These are phyloP conservation scores for Flaveria bidentis DNA, from an alignment of 129 eudicot species.

Conservation along the genomic window DNA sequence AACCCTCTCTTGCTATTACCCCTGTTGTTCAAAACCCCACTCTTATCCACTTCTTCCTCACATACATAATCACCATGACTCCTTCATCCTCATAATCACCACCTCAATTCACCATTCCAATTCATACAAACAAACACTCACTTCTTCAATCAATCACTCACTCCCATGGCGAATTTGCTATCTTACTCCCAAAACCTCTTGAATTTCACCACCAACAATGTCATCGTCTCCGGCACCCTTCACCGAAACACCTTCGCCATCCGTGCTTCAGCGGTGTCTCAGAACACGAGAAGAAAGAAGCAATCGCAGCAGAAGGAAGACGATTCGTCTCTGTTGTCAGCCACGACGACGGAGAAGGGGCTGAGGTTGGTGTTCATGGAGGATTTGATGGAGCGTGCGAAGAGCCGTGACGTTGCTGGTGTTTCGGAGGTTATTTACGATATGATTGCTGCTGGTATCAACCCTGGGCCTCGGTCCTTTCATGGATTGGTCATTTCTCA, in stretches of 20 bases:
- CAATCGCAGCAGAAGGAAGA: constrained; percentile 47
- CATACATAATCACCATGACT: constrained; percentile 25
- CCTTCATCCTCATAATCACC: constrained; percentile 14
- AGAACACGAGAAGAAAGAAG: constrained; percentile 36
- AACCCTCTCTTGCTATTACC: constrained; percentile 19
- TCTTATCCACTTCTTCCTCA: constrained; percentile 35
- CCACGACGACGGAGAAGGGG: constrained; percentile 54
- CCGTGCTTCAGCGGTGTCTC: constrained; percentile 49
- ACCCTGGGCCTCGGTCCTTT: constrained; percentile 87
- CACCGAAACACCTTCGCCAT: constrained; percentile 23
- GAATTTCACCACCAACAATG: constrained; percentile 22
- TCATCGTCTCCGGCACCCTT: background rate
- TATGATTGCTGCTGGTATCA: constrained; percentile 93
- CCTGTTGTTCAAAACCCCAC: constrained; percentile 12
- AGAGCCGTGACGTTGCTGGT: constrained; percentile 58
- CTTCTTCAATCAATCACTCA: background rate
- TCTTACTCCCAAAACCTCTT: constrained; percentile 29
- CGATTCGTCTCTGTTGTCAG: constrained; percentile 26
- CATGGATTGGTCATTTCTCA: constrained; percentile 82
- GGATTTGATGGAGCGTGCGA: constrained; percentile 78
- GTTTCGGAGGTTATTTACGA: constrained; percentile 85
- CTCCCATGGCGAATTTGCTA: constrained; percentile 41
- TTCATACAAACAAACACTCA: background rate
- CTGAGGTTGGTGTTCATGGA: constrained; percentile 84
- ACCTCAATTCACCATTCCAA: constrained; percentile 24